A percentile compares a stretch with the other conserved stretches of the same genome.
Conservation (phyloP, 2,329 filamentous ascomycete genomes). For the Phialophora chinensis region DNA sequence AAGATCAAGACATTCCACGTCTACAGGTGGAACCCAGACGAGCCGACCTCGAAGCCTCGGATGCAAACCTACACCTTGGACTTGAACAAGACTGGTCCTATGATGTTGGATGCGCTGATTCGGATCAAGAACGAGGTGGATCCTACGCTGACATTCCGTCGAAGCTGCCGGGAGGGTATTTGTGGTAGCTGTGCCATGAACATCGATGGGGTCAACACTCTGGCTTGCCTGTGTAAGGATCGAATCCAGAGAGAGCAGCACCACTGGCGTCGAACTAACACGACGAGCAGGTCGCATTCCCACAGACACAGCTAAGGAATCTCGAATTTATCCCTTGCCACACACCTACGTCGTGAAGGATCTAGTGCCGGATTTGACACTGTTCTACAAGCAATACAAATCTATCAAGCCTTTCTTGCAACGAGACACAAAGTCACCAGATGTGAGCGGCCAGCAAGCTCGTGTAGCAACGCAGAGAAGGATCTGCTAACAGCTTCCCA, state of each 20-base stretch:
- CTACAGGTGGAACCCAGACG: conserved; percentile 98
- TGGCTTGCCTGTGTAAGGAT: conserved; percentile 92
- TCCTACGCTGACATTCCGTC: conserved; percentile 91
- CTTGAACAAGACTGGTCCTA: conserved; percentile 97
- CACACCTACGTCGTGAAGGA: conserved; percentile 99
- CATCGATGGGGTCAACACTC: conserved; percentile 97
- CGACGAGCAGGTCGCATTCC: conserved; percentile 80
- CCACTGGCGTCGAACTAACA: conserved; percentile 22
- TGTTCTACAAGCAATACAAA: conserved; percentile 99
- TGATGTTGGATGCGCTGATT: conserved; percentile 96
- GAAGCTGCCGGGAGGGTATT: conserved; percentile 97
- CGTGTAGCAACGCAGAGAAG: too few species aligned
- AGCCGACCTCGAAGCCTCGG: conserved; percentile 86
- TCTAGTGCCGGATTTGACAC: conserved; percentile 93
- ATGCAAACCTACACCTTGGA: conserved; percentile 97
- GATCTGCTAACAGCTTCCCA: conserved; percentile 47
- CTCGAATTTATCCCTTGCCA: conserved; percentile 95
- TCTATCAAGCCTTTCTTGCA: conserved; percentile 99
- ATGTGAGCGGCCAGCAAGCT: conserved; percentile 63
- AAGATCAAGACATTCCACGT: conserved; percentile 94
- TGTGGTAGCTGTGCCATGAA: conserved; percentile 99
- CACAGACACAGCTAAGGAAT: conserved; percentile 76
- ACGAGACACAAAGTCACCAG: conserved; percentile 79
- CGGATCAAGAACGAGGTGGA: conserved; percentile 99
- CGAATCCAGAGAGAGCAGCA: conserved; percentile 25